phyloP scores from a whole-genome alignment of 2,329 filamentous ascomycete genomes.

The Talaromyces funiculosus region DNA sequence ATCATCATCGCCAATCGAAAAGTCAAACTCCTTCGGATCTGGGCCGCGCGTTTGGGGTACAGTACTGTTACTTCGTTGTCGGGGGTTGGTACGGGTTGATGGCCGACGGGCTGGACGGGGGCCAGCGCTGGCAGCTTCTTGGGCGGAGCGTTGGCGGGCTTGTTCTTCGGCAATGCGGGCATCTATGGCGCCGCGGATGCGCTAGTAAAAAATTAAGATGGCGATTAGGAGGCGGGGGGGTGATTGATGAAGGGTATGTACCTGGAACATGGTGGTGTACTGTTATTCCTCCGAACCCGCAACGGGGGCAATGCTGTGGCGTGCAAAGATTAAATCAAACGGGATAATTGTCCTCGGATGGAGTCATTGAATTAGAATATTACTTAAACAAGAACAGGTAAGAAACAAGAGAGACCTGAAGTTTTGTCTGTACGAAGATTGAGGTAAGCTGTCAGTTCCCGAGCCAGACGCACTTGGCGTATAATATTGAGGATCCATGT shows the following conservation, averaged over 20 bases:
- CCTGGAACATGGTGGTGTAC: constrained; percentile 26
- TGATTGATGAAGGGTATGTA: constrained; percentile 14
- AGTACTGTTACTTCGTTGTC: constrained; percentile 31
- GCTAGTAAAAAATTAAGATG: constrained; percentile 42
- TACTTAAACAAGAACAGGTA: background rate
- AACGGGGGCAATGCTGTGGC: constrained; percentile 10
- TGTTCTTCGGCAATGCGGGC: constrained; percentile 87
- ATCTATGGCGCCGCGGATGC: constrained; percentile 79
- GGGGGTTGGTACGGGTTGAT: constrained; percentile 23
- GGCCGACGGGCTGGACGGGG: constrained; percentile 40
- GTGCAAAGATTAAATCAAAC: background rate
- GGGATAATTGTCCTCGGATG: background rate
- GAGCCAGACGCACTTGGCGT: background rate
- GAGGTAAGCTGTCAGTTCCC: background rate
- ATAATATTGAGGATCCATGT: background rate
- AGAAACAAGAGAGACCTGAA: background rate
- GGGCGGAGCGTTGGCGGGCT: constrained; percentile 61
- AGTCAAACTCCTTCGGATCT: constrained; percentile 84
- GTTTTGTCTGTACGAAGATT: background rate
- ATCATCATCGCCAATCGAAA: constrained; percentile 80
- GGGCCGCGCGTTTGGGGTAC: constrained; percentile 52
- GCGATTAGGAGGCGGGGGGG: background rate
- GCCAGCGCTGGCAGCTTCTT: constrained; percentile 27
- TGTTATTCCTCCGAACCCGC: constrained; percentile 18
- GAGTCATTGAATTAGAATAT: constrained; percentile 1